Percentiles rank a stretch among this genome's conserved stretches.
These are phyloP conservation scores for Boletus sp. DNA, from an alignment of 768 basidiomycete genomes.

Conservation along the genomic window DNA sequence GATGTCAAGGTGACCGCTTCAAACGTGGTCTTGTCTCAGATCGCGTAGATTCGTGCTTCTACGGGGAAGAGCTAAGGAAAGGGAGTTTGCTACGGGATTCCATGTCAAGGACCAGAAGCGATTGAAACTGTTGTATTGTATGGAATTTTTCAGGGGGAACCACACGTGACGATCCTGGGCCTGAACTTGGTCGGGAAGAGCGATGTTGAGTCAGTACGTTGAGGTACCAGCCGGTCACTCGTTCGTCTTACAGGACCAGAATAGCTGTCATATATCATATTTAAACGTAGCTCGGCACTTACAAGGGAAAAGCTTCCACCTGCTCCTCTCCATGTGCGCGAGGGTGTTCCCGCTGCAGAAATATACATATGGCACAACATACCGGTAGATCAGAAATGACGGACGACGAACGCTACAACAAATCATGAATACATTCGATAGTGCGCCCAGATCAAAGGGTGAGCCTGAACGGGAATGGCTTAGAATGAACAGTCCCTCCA, in stretches of 20 bases:
- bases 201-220: background rate
- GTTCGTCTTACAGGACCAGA: too few species aligned
- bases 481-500: constrained; percentile 1
- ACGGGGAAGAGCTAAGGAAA: background rate
- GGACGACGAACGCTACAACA: background rate
- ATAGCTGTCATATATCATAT: background rate
- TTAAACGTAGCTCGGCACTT: background rate
- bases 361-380: too few species aligned
- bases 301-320: background rate
- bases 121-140: background rate
- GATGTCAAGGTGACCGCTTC: constrained; percentile 54
- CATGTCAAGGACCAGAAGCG: background rate
- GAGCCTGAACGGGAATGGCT: constrained; percentile 7
- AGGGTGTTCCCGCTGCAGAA: background rate
- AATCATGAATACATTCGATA: background rate
- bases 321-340: background rate
- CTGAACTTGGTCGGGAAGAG: background rate
- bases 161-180: too few species aligned
- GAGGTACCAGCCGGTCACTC: too few species aligned
- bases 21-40: constrained; percentile 39
- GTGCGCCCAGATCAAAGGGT: background rate
- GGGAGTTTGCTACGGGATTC: background rate
- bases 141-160: background rate
- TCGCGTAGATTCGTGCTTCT: constrained; percentile 10
- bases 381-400: too few species aligned